These are phyloP conservation scores for Amorphotheca resinae DNA, from an alignment of 495 filamentous ascomycete genomes.

Conservation along the genomic window DNA sequence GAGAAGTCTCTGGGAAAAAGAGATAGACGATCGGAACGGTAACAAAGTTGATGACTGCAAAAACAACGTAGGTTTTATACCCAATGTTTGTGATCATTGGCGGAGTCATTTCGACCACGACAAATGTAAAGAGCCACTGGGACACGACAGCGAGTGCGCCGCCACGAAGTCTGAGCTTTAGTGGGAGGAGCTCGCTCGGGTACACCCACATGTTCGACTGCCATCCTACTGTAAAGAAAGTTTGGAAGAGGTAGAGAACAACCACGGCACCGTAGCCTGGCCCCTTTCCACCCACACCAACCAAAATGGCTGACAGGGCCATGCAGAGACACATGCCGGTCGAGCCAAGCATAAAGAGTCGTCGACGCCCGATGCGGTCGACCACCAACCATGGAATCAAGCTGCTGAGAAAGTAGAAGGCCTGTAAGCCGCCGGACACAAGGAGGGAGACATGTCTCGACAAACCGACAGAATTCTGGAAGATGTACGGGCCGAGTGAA, in stretches of 20 bases:
- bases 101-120: slow-evolving; percentile 59
- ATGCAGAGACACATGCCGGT: slow-evolving; percentile 53
- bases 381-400: slow-evolving; percentile 58
- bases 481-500: no score
- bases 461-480: no score
- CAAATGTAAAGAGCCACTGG: slow-evolving; percentile 44
- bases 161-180: slow-evolving; percentile 57
- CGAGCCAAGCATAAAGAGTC: slow-evolving; percentile 58
- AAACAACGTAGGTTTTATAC: slow-evolving; percentile 68
- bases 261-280: slow-evolving; percentile 33
- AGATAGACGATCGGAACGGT: slow-evolving; percentile 56
- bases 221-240: slow-evolving; percentile 46
- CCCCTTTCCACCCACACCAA: slow-evolving; percentile 25
- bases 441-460: no score
- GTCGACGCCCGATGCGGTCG: slow-evolving; percentile 53
- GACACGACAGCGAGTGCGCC: slow-evolving; percentile 51
- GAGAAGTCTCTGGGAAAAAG: slow-evolving; percentile 64
- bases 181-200: slow-evolving; percentile 56
- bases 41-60: slow-evolving; percentile 60
- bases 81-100: slow-evolving; percentile 50
- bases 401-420: slow-evolving; percentile 51
- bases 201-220: slow-evolving; percentile 64
- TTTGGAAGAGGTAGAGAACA: slow-evolving; percentile 32
- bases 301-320: slow-evolving; percentile 48
- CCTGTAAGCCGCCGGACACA: background rate